These are phyloP conservation scores for Lindgomyces ingoldianus DNA, from an alignment of 495 filamentous ascomycete genomes.

Conservation along the genomic window DNA sequence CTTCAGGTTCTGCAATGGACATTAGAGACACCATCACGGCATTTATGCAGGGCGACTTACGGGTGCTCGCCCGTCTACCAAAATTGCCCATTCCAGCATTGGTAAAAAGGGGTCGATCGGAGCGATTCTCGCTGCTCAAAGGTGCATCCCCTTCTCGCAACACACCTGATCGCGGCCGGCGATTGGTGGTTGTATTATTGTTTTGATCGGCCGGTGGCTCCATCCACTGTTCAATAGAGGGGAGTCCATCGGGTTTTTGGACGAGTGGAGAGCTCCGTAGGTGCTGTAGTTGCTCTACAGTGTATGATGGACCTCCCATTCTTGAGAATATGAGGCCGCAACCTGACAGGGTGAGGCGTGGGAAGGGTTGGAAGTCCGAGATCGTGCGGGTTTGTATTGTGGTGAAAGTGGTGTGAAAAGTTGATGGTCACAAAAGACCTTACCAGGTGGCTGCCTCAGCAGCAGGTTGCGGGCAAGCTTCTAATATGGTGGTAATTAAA, in stretches of 20 bases:
- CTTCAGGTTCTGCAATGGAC: slow-evolving; percentile 60
- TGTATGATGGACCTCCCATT: slow-evolving; percentile 57
- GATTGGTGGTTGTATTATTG: slow-evolving; percentile 6
- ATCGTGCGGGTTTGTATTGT: not conserved
- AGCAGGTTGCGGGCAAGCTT: slow-evolving; percentile 8
- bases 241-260: slow-evolving; percentile 74
- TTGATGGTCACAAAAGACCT: not conserved
- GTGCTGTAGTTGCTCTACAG: slow-evolving; percentile 71
- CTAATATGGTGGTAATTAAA: slow-evolving; percentile 1
- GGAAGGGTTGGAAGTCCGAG: not conserved
- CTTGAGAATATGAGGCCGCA: not conserved
- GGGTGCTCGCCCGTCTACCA: slow-evolving; percentile 63
- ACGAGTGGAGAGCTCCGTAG: slow-evolving; percentile 84
- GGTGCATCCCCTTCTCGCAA: slow-evolving; percentile 19
- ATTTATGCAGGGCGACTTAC: slow-evolving; percentile 41
- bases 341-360: not conserved
- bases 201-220: slow-evolving; percentile 49
- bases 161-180: slow-evolving; percentile 19
- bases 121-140: slow-evolving; percentile 19
- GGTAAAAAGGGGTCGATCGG: slow-evolving; percentile 18
- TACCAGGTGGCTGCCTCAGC: slow-evolving; percentile 25
- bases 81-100: slow-evolving; percentile 53
- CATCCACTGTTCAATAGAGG: slow-evolving; percentile 97
- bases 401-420: not conserved
- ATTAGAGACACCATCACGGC: slow-evolving; percentile 13